A percentile compares a stretch with the other conserved stretches of the same genome.
Conservation (phyloP, 2,329 filamentous ascomycete genomes). For the Ophiostoma sp. region DNA sequence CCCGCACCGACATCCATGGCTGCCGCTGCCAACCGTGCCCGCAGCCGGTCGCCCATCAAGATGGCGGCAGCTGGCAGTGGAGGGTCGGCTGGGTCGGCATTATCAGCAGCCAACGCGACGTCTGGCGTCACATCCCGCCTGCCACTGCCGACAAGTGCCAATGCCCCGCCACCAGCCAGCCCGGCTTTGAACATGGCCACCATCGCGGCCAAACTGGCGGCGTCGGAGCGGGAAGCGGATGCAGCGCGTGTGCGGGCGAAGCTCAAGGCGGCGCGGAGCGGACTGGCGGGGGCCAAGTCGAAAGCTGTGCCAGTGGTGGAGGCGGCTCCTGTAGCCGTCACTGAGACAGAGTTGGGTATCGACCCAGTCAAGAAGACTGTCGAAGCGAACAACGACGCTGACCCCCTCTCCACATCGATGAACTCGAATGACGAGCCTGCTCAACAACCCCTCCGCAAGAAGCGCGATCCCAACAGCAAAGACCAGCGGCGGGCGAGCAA, state of each 20-base stretch:
- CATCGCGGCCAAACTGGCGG: slow-evolving; percentile 64
- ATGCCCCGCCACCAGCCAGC: slow-evolving; percentile 47
- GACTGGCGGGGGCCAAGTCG: neutral
- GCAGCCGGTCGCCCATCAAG: slow-evolving; percentile 28
- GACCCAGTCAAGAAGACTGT: slow-evolving; percentile 27
- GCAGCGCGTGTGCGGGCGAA: slow-evolving; percentile 64
- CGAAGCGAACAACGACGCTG: neutral
- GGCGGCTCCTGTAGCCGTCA: neutral
- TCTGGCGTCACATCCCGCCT: slow-evolving; percentile 24
- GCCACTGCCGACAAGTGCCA: slow-evolving; percentile 31
- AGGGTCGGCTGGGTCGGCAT: neutral
- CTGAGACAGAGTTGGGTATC: slow-evolving; percentile 8
- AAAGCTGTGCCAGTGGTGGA: neutral
- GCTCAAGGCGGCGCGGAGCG: slow-evolving; percentile 53
- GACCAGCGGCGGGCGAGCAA: slow-evolving; percentile 51
- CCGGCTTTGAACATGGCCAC: slow-evolving; percentile 61
- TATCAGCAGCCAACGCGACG: neutral
- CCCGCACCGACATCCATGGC: neutral
- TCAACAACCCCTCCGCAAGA: slow-evolving; percentile 48
- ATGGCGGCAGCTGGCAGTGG: slow-evolving; percentile 27
- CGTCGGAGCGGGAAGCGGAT: slow-evolving; percentile 63
- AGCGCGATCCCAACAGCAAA: slow-evolving; percentile 36
- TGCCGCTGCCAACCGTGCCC: slow-evolving; percentile 13
- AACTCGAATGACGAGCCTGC: slow-evolving; percentile 11
- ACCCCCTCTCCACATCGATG: neutral